Evolutionary conservation across 495 filamentous ascomycete species (phyloP).

Genomic region (Aspergillus bertholletiae): DNA sequence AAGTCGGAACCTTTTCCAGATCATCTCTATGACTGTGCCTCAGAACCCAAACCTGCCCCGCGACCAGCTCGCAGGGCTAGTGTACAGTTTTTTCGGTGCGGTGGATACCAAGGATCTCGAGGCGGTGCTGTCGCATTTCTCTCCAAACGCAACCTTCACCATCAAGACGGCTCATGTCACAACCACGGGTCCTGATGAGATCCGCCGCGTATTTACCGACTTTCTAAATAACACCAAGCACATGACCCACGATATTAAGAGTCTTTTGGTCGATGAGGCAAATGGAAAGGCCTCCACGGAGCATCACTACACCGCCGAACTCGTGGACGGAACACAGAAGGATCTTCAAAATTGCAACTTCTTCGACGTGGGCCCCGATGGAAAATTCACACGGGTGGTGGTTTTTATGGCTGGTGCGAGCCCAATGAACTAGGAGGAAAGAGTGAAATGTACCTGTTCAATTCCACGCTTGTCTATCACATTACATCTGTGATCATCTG

Average conservation of each 20-base stretch:
- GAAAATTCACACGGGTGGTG: conserved; percentile 4
- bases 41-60: not conserved
- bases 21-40: not conserved
- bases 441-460: too few relatives aligned
- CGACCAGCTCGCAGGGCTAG: not conserved
- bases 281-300: conserved; percentile 3
- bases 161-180: not conserved
- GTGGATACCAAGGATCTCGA: conserved; percentile 6
- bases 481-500: too few relatives aligned
- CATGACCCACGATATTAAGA: conserved; percentile 1
- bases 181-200: not conserved
- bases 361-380: conserved; percentile 8
- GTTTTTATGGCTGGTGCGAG: conserved; percentile 11
- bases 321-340: conserved; percentile 1
- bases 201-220: conserved; percentile 2
- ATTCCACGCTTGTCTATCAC: too few relatives aligned
- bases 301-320: conserved; percentile 4
- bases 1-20: not conserved
- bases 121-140: not conserved
- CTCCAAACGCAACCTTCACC: conserved; percentile 6
- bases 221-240: conserved; percentile 1
- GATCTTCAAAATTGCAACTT: conserved; percentile 12
- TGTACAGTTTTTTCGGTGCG: conserved; percentile 20
- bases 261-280: conserved; percentile 3
- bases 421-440: conserved; percentile 2